Evolutionary conservation across 2,329 filamentous ascomycete species (phyloP).

Genomic region (Diaporthe capsici): DNA sequence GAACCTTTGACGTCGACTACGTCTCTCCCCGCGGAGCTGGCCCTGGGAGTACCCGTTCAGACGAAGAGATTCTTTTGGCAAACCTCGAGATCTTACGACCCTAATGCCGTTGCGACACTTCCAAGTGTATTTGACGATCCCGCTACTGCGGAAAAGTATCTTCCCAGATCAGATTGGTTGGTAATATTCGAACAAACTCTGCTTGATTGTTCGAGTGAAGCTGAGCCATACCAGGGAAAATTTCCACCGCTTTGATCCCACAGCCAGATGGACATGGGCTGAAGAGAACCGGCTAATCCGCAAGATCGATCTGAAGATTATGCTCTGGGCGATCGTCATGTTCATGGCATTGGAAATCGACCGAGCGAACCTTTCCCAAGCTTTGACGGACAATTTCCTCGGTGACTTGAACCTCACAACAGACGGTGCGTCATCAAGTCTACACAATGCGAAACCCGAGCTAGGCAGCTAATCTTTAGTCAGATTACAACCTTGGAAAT

Average conservation of each 20-base stretch:
- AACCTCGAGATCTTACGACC: conserved; percentile 46
- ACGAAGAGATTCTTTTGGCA: conserved; percentile 54
- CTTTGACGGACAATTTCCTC: conserved; percentile 63
- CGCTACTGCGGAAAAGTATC: conserved; percentile 52
- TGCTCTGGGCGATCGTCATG: conserved; percentile 63
- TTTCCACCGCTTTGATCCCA: conserved; percentile 62
- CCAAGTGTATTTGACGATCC: conserved; percentile 56
- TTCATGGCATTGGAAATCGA: conserved; percentile 67
- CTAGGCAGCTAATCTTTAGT: not conserved
- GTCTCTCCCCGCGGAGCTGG: conserved; percentile 41
- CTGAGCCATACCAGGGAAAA: conserved; percentile 52
- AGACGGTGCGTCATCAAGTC: conserved; percentile 52
- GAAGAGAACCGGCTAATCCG: conserved; percentile 55
- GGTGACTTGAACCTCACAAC: conserved; percentile 58
- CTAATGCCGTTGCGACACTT: conserved; percentile 54
- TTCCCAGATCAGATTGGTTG: conserved; percentile 49
- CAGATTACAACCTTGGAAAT: conserved; percentile 63
- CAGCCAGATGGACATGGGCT: conserved; percentile 58
- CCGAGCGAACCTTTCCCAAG: conserved; percentile 61
- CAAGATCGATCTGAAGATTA: conserved; percentile 59
- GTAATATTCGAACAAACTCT: not conserved
- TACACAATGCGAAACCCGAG: too few species aligned
- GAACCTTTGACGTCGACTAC: conserved; percentile 19
- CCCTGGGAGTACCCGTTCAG: conserved; percentile 49
- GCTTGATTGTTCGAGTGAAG: not conserved